Conservation (phyloP, 2,329 filamentous ascomycete species). For the Fusarium buxicola region DNA sequence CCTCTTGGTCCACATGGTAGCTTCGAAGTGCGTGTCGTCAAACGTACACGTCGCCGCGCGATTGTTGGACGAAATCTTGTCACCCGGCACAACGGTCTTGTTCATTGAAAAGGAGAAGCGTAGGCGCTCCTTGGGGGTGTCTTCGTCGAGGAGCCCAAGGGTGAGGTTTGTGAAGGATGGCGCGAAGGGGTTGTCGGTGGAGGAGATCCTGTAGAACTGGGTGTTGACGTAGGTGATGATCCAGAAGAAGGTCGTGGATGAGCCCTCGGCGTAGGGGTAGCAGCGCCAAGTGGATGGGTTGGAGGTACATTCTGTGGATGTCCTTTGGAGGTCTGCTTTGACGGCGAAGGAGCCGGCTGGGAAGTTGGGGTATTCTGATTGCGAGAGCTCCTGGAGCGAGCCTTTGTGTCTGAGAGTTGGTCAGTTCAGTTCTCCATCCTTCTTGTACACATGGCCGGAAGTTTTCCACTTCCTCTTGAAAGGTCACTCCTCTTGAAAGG, state of each 20-base stretch:
- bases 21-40: conserved; percentile 65
- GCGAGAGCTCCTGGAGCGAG: conserved; percentile 9
- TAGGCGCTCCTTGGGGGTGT: conserved; percentile 65
- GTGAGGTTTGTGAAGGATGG: conserved; percentile 65
- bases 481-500: too few species aligned
- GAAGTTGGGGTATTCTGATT: conserved; percentile 53
- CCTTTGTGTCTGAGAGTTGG: conserved; percentile 4
- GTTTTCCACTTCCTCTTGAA: background rate
- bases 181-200: conserved; percentile 65
- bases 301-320: conserved; percentile 67
- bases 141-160: conserved; percentile 61
- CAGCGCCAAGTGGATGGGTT: conserved; percentile 71
- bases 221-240: conserved; percentile 60
- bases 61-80: conserved; percentile 56
- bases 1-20: conserved; percentile 68
- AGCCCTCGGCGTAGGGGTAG: conserved; percentile 62
- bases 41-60: conserved; percentile 67
- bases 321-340: conserved; percentile 66
- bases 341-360: conserved; percentile 73
- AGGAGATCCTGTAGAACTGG: conserved; percentile 64
- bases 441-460: background rate
- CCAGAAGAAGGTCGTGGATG: conserved; percentile 70
- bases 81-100: conserved; percentile 64
- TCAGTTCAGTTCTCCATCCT: conserved; percentile 14
- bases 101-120: conserved; percentile 65